These are phyloP conservation scores for Lizonia empirigonia DNA, from an alignment of 2,329 filamentous ascomycete species.

Conservation along the genomic window DNA sequence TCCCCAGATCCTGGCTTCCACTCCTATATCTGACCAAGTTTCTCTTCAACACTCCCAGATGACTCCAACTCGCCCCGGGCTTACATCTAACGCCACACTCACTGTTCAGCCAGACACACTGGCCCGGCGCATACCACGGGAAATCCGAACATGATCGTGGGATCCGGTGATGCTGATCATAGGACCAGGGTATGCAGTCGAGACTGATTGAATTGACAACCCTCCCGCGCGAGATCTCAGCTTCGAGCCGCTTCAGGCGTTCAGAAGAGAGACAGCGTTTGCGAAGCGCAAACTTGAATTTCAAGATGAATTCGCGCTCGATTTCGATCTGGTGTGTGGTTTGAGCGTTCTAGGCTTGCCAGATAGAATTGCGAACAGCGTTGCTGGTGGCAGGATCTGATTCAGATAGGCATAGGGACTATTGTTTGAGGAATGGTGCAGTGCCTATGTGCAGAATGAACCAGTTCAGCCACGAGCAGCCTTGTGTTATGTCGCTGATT, in stretches of 20 bases:
- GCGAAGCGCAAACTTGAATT: conserved; percentile 23
- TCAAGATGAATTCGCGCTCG: conserved; percentile 21
- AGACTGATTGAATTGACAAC: conserved; percentile 24
- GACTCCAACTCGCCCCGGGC: conserved; percentile 2
- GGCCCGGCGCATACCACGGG: conserved; percentile 17
- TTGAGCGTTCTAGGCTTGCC: conserved; percentile 9
- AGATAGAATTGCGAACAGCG: conserved; percentile 17
- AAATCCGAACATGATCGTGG: conserved; percentile 12
- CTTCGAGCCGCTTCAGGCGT: conserved; percentile 16
- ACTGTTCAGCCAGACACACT: conserved; percentile 12
- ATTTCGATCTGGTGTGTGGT: conserved; percentile 23
- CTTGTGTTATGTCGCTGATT: conserved; percentile 20
- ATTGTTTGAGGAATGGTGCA: conserved; percentile 19
- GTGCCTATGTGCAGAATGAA: conserved; percentile 20
- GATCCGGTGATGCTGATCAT: conserved; percentile 22
- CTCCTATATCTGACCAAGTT: not conserved
- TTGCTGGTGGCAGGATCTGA: not conserved
- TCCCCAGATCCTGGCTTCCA: not conserved
- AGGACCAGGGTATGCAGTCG: conserved; percentile 28
- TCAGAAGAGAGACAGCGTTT: conserved; percentile 20
- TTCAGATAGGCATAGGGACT: conserved; percentile 3
- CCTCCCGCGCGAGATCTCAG: conserved; percentile 17
- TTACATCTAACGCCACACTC: conserved; percentile 5
- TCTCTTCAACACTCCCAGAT: conserved; percentile 7
- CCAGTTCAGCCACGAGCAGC: conserved; percentile 30